These are phyloP conservation scores for Ogataea nitratoaversa DNA, from an alignment of 805 yeast species.

Conservation along the genomic window DNA sequence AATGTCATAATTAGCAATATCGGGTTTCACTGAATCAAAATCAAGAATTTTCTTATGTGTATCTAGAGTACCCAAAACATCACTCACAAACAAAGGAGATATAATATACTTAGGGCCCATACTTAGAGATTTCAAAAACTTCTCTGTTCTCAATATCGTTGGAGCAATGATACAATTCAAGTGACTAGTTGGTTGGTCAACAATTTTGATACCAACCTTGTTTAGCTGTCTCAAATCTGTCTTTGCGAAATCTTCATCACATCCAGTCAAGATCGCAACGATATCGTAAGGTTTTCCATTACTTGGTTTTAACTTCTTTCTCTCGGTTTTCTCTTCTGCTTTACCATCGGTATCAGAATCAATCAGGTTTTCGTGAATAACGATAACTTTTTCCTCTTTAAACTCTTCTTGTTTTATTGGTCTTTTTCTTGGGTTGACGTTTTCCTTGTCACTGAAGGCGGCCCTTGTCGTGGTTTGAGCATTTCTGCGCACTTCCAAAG, in stretches of 20 bases:
- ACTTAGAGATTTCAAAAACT: slow-evolving; percentile 70
- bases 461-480: not conserved
- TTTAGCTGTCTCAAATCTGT: slow-evolving; percentile 41
- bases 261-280: slow-evolving; percentile 60
- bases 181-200: slow-evolving; percentile 37
- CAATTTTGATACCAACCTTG: slow-evolving; percentile 54
- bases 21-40: slow-evolving; percentile 25
- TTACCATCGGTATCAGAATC: too few species aligned
- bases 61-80: slow-evolving; percentile 38
- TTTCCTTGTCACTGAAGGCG: not conserved
- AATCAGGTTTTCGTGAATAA: too few species aligned
- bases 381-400: slow-evolving; percentile 13
- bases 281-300: slow-evolving; percentile 34
- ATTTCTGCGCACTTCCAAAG: not conserved
- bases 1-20: slow-evolving; percentile 22
- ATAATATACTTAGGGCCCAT: slow-evolving; percentile 48
- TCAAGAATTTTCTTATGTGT: slow-evolving; percentile 20
- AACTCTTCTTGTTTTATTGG: too few species aligned
- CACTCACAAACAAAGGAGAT: slow-evolving; percentile 50
- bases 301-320: slow-evolving; percentile 15
- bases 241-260: slow-evolving; percentile 44
- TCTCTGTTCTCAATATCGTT: slow-evolving; percentile 77
- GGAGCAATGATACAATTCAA: slow-evolving; percentile 68
- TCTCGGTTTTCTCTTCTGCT: slow-evolving; percentile 5
- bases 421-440: not conserved